Evolutionary conservation across 1,284 basidiomycete genomes (phyloP).

Genomic region (Cryptococcus sp.): DNA sequence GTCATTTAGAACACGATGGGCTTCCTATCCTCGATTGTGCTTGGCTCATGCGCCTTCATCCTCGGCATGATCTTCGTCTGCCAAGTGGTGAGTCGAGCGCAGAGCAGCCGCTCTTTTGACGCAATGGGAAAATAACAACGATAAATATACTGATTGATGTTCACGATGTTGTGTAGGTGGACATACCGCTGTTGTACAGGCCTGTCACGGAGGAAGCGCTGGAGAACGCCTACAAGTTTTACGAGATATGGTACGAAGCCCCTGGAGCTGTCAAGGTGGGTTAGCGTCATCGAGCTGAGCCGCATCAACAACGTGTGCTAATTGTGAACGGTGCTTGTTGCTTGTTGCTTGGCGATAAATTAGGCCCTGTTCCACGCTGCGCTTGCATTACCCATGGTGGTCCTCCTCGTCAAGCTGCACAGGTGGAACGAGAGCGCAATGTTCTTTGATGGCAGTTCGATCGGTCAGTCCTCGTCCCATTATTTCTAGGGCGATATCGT

Average conservation of each 20-base stretch:
- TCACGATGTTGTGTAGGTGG: conserved; percentile 61
- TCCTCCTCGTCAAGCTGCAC: conserved; percentile 73
- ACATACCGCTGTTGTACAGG: conserved; percentile 76
- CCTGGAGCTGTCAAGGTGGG: conserved; percentile 79
- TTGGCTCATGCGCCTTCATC: conserved; percentile 80
- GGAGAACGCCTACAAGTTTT: conserved; percentile 78
- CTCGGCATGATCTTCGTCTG: conserved; percentile 85
- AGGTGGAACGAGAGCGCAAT: conserved; percentile 86
- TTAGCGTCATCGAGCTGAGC: not conserved
- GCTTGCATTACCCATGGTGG: conserved; percentile 70
- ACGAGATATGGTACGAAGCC: conserved; percentile 84
- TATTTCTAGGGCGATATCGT: not conserved
- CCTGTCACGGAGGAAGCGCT: conserved; percentile 63
- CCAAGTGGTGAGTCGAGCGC: conserved; percentile 51
- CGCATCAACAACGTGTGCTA: not conserved
- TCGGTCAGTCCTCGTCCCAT: conserved; percentile 59
- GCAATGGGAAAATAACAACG: too few species aligned
- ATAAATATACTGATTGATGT: not conserved
- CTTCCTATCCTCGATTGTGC: conserved; percentile 77
- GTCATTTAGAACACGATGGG: conserved; percentile 61
- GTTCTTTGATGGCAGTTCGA: conserved; percentile 83
- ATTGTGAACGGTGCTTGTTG: not conserved
- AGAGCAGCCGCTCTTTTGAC: too few species aligned
- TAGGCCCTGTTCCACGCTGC: conserved; percentile 81
- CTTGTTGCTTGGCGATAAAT: not conserved